These are phyloP conservation scores for Mitragyna speciosa DNA, from an alignment of 257 asterid genomes.

Conservation along the genomic window DNA sequence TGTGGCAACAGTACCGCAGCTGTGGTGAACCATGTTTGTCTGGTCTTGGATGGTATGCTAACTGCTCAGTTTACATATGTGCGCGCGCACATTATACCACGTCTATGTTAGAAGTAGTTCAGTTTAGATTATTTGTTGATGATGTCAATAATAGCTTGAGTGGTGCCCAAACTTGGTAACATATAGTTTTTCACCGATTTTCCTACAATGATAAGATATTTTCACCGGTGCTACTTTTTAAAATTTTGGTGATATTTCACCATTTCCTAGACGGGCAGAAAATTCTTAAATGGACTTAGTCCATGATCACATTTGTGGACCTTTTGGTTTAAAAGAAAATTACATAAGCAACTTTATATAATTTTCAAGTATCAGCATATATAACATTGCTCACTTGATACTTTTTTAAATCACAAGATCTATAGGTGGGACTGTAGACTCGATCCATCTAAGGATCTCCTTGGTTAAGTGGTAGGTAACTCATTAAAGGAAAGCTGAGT, in stretches of 20 bases:
- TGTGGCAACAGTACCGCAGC: no score
- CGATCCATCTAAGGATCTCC: no score
- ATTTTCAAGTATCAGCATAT: no score
- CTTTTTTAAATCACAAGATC: no score
- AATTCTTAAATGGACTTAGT: no score
- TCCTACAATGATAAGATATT: background rate
- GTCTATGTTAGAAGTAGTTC: background rate
- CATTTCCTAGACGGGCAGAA: background rate
- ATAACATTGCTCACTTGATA: no score
- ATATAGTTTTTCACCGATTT: background rate
- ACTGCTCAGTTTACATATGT: background rate
- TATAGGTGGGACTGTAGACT: no score
- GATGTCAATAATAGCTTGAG: background rate
- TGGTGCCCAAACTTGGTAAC: background rate
- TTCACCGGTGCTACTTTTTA: background rate
- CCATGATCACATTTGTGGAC: no score
- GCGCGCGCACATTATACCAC: no score
- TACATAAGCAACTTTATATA: no score
- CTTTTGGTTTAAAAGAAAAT: no score
- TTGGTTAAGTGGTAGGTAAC: conserved; percentile 5
- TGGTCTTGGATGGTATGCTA: background rate
- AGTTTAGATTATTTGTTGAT: background rate
- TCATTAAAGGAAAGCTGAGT: background rate
- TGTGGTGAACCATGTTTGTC: background rate
- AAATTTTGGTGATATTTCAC: background rate